Base-by-base conservation (phyloP, 768 basidiomycete genomes). In the Hebeloma cylindrosporum region DNA sequence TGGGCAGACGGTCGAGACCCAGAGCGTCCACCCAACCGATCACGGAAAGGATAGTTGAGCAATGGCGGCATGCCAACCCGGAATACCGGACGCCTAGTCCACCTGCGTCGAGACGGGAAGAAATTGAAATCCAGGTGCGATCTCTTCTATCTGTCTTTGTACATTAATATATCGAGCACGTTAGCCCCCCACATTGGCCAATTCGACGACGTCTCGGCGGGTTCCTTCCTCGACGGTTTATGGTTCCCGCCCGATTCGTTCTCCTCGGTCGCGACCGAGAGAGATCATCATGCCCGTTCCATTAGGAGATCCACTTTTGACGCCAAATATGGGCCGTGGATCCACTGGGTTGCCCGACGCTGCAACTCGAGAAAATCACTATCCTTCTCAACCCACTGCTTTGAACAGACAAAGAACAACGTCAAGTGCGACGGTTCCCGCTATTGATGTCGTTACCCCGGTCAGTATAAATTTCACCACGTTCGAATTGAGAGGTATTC, bases 31-130 rank as follows among this genome's bases (percentile, higher is more conserved):
- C 60, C 20, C 56, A 51, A 21, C 53, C 44, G 35, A 10, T 40
- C 43, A 45, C 64, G 1, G 56, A 66, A 40, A 50, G 54, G 21
- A 64, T 65, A 9, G 64, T 54, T 8, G 61, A 63, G 20, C 60
- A 68, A 31, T 68, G 68, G 67, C 53, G 65, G 4, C 50, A 50
- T 7, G 60, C 60, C 7, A 68, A 66, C 30, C 37, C 58, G 2
- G 58, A 60, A 27, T 47, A 55, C 25, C 20, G 60, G n/a, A 50
- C 48, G 20, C 22, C 53, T 16, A 47, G 43, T 5, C 36, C 54
- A 9, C 40, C 47, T 22, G 28, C 49, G 10, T 39, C 50, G 4
- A 32, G 26, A 38, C 41, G 29, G 5, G 33, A 42, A 21, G 21
- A 43, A 25, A 18, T 13, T 21, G 8, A 30, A 34, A 4, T 32